Conservation (phyloP, 148 eudicot genomes). For the Chenopodium berlandieri region DNA sequence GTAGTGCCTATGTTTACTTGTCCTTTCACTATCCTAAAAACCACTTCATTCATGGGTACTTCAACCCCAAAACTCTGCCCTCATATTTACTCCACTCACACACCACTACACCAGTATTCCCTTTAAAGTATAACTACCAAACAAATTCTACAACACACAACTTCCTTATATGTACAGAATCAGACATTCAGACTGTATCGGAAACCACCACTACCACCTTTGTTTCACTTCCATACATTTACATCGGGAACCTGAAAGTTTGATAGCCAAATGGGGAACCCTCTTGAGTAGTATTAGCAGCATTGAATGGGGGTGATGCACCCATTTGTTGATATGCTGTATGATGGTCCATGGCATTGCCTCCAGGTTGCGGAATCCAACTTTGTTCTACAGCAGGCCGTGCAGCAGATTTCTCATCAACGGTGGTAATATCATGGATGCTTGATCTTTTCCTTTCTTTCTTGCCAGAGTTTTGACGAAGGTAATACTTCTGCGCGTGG, state of each 20-base stretch:
- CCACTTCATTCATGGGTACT: not conserved
- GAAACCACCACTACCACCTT: not conserved
- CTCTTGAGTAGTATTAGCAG: slow-evolving; percentile 23
- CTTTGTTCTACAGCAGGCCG: slow-evolving; percentile 37
- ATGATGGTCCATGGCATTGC: slow-evolving; percentile 24
- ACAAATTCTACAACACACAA: slow-evolving; percentile 11
- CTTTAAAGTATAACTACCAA: not conserved
- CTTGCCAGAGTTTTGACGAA: slow-evolving; percentile 64
- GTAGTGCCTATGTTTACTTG: not conserved
- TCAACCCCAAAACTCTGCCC: slow-evolving; percentile 5
- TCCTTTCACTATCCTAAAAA: slow-evolving; percentile 2
- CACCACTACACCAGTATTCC: not conserved
- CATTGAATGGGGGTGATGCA: slow-evolving; percentile 18
- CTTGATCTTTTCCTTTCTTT: slow-evolving; percentile 73
- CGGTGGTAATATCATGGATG: slow-evolving; percentile 76
- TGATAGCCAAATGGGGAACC: slow-evolving; percentile 34
- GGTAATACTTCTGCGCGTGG: slow-evolving; percentile 76
- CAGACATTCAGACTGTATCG: not conserved
- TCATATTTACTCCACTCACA: slow-evolving; percentile 26
- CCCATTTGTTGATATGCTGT: slow-evolving; percentile 20
- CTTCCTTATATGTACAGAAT: slow-evolving; percentile 28
- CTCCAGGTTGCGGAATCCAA: slow-evolving; percentile 43
- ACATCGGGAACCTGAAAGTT: slow-evolving; percentile 35
- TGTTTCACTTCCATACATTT: not conserved
- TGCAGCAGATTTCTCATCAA: slow-evolving; percentile 34